Base-by-base conservation (phyloP, 1,284 basidiomycete genomes). In the Lignosus rhinocerotis region DNA sequence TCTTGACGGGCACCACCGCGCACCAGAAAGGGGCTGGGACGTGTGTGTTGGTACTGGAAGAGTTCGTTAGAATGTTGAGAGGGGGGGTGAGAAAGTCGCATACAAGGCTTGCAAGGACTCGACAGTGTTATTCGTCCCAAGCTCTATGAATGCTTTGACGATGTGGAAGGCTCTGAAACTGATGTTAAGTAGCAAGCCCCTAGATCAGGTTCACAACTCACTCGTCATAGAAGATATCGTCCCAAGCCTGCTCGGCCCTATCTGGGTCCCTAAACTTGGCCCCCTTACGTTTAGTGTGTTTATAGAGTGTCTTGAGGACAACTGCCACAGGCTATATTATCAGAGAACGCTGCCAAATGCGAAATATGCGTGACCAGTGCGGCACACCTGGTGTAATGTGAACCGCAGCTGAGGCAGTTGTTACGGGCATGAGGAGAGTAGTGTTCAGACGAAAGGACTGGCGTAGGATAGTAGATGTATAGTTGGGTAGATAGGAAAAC, bases 1-100 rank as follows among this genome's bases (percentile, higher is more conserved):
- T 83, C 14, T 78, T 72, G n/a, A 92, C 82, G 2, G 86, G 81
- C 12, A 85, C 80, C 2, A 90, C 83, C 1, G 86, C 84, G 1
- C 91, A 87, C 86, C 89, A 90, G 43, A 85, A 87, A 0, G 92
- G 91, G 0, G 90, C 78, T 1, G 90, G 88, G 2, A 93, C 84
- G 60, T 88, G 86, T 3, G 91, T 92, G 67, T 92, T 91, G 21
- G 89, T 86, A 65, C 84, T 87, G 54, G 34, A 36, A 9, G 21
- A n/a, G 5, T 5, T 0, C n/a, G 53, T 66, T 12, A 52, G 47
- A 31, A 36, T 19, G n/a, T 19, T 17, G 16, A 33, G 14, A n/a
- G 25, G 19, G 2, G 6, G 36, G 19, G 3, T 14, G 19, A 11
- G 6, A 2, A 25, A 6, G 7, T 33, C 19, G 48, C 56, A 55